Base-by-base conservation (phyloP, 2,329 filamentous ascomycete species). In the Metarhizium anisopliae region DNA sequence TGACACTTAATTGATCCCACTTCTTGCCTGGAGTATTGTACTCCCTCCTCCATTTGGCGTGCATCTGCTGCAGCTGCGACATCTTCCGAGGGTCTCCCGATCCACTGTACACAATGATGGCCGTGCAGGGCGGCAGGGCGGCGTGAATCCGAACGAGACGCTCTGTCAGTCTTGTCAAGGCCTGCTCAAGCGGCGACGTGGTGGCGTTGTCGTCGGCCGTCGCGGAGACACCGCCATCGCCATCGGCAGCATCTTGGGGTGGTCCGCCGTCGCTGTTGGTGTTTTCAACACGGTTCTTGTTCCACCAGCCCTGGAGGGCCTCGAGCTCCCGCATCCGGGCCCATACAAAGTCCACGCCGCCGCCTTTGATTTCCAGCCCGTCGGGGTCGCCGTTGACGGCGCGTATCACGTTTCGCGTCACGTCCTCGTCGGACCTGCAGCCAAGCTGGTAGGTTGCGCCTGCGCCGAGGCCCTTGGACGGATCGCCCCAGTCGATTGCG, bases 401-500 rank as follows among this genome's bases (percentile, higher is more conserved):
- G 52, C 83, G 80, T 56, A 85, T 72, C 20, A 85, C 68, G 55
- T 75, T 77, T 6, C 72, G 67, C 43, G 76, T 71, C 11, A 84
- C 80, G 14, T 86, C 81, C 42, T 83, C 79, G 66, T 86, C 83
- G 47, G 75, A 78, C 47, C 70, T 72, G 67, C 83, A 86, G 16
- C 78, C 77, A 47, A 86, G 77, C 40, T 77, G 72, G 59, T 80
- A 72, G 4, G 76, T 82, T 4, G 83, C 81, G 47, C 79, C 79
- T 49, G 73, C 76, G 51, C 81, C 81, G 5, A 77, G 74, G 16
- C 81, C 82, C 63, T 79, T 80, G 54, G 74, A 74, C 14, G 89
- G 88, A 58, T 91, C 87, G 52, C 92, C 93, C 87, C 93, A 96
- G 71, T 99, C 94, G 25, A 97, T 80, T 36, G 95, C 83, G 2